Base-by-base conservation (phyloP, 2,329 filamentous ascomycete genomes). In the Tolypocladium pustulatum region DNA sequence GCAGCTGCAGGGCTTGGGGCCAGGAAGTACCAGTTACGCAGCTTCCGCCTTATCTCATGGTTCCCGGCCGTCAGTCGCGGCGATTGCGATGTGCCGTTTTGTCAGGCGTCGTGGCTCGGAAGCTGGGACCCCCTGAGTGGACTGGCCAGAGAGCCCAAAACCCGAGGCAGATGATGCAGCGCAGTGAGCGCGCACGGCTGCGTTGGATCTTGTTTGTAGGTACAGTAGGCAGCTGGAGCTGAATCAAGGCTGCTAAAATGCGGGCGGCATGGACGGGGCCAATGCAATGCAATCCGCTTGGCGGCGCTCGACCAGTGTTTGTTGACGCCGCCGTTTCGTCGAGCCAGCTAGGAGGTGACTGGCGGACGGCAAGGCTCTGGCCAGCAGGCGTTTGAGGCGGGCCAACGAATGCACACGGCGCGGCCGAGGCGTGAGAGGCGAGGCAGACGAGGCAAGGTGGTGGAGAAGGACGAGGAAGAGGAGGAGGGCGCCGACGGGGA, bases 11-110 rank as follows among this genome's bases (percentile, higher is more conserved):
- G 55, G 58, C 61, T 63, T 57, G 59, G 55, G 61, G 60, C 38
- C 59, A 65, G 61, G 62, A 62, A 66, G 66, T 66, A 74, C 70
- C 72, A 75, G 73, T 72, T 64, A 68, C 65, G 63, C 64, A 65
- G 65, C 64, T 67, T 72, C 68, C 68, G 66, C 15, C 55, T 62
- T 72, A 73, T 75, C 71, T 72, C 78, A 79, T 80, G 68, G 68
- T 76, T 74, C 66, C 69, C 66, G 61, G 60, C n/a, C 61, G 61
- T 61, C 59, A 59, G 63, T 64, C 60, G 64, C 65, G 62, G 64
- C 63, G 62, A 60, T 20, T 69, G 70, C 65, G 64, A 69, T 69
- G 70, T 67, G 67, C 70, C 70, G 69, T 68, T 71, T 68, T 61
- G 65, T 62, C 64, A 62, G 64, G 61, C 61, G 61, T 60, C 61